Evolutionary conservation across 2,329 filamentous ascomycete genomes (phyloP).

Genomic region (Aureobasidium mangrovei): DNA sequence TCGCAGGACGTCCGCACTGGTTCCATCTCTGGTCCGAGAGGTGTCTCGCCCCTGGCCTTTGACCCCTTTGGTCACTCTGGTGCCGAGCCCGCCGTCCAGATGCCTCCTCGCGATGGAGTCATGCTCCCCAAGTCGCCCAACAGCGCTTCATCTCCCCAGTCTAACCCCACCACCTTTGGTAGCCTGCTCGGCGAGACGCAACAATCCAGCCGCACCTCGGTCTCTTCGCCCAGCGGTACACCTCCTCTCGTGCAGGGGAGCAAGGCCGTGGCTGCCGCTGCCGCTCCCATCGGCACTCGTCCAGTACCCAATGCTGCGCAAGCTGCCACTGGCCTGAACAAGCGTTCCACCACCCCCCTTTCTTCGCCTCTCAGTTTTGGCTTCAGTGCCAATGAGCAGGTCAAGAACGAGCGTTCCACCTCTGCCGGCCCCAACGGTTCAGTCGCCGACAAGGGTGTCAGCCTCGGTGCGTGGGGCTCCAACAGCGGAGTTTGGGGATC

Average conservation of each 20-base stretch:
- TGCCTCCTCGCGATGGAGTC: constrained; percentile 36
- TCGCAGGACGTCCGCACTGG: constrained; percentile 55
- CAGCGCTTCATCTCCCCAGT: constrained; percentile 77
- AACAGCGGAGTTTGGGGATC: constrained; percentile 79
- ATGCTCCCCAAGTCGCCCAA: constrained; percentile 51
- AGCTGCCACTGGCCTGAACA: constrained; percentile 55
- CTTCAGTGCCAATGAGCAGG: constrained; percentile 51
- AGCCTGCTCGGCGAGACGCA: constrained; percentile 44
- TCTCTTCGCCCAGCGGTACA: constrained; percentile 76
- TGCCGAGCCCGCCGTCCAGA: constrained; percentile 46
- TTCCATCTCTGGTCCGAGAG: constrained; percentile 51
- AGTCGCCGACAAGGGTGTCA: constrained; percentile 35
- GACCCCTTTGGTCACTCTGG: constrained; percentile 52
- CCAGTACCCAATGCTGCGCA: constrained; percentile 46
- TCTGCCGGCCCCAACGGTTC: constrained; percentile 52
- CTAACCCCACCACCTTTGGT: constrained; percentile 46
- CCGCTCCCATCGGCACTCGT: constrained; percentile 77
- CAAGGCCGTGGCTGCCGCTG: constrained; percentile 38
- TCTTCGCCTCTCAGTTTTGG: constrained; percentile 79
- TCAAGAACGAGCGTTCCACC: constrained; percentile 43
- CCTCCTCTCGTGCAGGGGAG: constrained; percentile 58
- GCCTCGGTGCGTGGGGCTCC: constrained; percentile 62
- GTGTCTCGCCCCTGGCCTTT: constrained; percentile 71
- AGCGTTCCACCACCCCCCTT: constrained; percentile 81
- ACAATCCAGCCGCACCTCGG: constrained; percentile 63